phyloP scores from a whole-genome alignment of 805 yeast species.

The Maudiozyma saulgeensis region DNA sequence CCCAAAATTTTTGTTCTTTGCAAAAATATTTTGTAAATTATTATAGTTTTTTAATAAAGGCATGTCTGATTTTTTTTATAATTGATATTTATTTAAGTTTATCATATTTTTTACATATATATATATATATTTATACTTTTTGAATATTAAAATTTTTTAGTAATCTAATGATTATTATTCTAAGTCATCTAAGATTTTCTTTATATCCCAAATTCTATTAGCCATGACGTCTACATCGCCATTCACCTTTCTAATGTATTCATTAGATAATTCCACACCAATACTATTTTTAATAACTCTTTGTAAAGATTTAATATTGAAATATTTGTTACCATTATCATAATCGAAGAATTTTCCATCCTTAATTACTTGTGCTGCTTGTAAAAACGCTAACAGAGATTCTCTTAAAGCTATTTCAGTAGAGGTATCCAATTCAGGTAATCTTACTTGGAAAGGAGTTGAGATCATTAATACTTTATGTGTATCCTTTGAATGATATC shows the following conservation, averaged over 20 bases:
- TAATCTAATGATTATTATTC: slow-evolving; percentile 5
- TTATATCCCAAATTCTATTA: slow-evolving; percentile 21
- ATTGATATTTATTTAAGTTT: neutral
- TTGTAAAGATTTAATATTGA: slow-evolving; percentile 19
- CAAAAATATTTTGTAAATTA: too few relatives aligned
- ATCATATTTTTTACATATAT: neutral
- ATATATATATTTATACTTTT: neutral
- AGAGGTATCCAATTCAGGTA: slow-evolving; percentile 28
- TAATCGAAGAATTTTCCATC: slow-evolving; percentile 16
- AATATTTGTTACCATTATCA: slow-evolving; percentile 16
- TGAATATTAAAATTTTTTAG: neutral
- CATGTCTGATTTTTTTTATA: too few relatives aligned
- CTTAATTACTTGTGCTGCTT: slow-evolving; percentile 15
- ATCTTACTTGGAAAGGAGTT: slow-evolving; percentile 52
- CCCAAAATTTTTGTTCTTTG: too few relatives aligned
- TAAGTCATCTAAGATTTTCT: slow-evolving; percentile 20
- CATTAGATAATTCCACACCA: slow-evolving; percentile 30
- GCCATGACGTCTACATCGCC: slow-evolving; percentile 24
- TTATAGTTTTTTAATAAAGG: too few relatives aligned
- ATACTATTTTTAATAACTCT: slow-evolving; percentile 27
- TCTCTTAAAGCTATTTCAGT: slow-evolving; percentile 8
- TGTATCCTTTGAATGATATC: slow-evolving; percentile 57
- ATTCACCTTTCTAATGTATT: slow-evolving; percentile 23
- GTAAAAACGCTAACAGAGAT: slow-evolving; percentile 16
- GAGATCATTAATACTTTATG: slow-evolving; percentile 64